phyloP scores from a whole-genome alignment of 2,329 filamentous ascomycete genomes.

The Neoascochyta sp. region DNA sequence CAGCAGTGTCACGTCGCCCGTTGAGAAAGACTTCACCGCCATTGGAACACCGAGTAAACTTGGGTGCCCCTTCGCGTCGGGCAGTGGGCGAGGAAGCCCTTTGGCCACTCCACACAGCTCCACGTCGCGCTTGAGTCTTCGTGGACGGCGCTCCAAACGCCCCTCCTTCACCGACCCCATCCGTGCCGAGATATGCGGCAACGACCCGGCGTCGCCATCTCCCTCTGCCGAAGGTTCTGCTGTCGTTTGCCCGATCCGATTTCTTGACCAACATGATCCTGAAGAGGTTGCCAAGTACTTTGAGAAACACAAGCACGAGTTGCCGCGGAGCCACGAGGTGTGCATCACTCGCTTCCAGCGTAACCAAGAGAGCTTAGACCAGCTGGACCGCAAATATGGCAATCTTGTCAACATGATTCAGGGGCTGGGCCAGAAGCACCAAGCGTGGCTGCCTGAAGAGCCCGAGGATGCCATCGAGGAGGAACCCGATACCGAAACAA shows the following conservation, averaged over 20 bases:
- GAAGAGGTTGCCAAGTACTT: slow-evolving; percentile 93
- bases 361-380: slow-evolving; percentile 78
- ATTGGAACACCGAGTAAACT: slow-evolving; percentile 75
- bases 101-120: slow-evolving; percentile 43
- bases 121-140: slow-evolving; percentile 36
- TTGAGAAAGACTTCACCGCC: slow-evolving; percentile 90
- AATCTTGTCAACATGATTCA: slow-evolving; percentile 93
- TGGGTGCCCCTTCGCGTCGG: slow-evolving; percentile 71
- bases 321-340: slow-evolving; percentile 88
- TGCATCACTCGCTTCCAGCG: slow-evolving; percentile 87
- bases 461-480: slow-evolving; percentile 48
- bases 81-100: slow-evolving; percentile 44
- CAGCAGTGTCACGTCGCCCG: slow-evolving; percentile 40
- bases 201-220: slow-evolving; percentile 47
- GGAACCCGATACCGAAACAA: slow-evolving; percentile 45
- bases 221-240: slow-evolving; percentile 42
- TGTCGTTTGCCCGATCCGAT: slow-evolving; percentile 87
- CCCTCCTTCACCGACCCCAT: slow-evolving; percentile 44
- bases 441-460: slow-evolving; percentile 71
- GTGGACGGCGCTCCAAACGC: slow-evolving; percentile 38
- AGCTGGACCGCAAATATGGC: slow-evolving; percentile 91
- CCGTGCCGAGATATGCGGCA: slow-evolving; percentile 41
- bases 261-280: slow-evolving; percentile 84
- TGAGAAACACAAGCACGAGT: slow-evolving; percentile 90
- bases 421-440: slow-evolving; percentile 80